phyloP scores from a whole-genome alignment of 495 filamentous ascomycete genomes.

The Aspergillus avenaceus region DNA sequence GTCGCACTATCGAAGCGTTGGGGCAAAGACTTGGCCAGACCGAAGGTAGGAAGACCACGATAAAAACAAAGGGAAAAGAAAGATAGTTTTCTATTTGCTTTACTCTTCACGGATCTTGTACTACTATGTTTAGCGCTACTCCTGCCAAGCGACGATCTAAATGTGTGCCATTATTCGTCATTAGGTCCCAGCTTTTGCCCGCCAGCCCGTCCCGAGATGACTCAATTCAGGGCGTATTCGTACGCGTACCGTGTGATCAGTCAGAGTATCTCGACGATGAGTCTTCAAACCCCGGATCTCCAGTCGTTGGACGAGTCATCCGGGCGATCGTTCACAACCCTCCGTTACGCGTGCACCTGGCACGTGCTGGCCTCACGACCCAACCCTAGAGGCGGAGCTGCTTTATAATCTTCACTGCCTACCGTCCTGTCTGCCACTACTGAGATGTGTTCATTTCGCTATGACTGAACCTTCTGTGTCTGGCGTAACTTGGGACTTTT shows the following conservation, averaged over 20 bases:
- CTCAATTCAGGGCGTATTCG: conserved; percentile 5
- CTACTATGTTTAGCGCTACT: not conserved
- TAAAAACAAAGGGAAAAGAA: not conserved
- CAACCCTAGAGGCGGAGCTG: conserved; percentile 9
- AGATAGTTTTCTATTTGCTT: no score
- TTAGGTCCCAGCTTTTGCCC: not conserved
- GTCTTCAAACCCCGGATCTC: not conserved
- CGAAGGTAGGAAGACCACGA: no score
- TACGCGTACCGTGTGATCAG: conserved; percentile 4
- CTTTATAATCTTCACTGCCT: conserved; percentile 9
- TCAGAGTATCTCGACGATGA: not conserved
- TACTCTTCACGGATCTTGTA: no score
- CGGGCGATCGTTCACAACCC: not conserved
- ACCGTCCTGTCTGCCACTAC: not conserved
- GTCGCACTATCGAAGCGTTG: no score
- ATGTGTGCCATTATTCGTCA: conserved; percentile 6
- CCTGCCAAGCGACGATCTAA: not conserved
- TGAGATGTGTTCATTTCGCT: conserved; percentile 5
- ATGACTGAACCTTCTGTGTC: conserved; percentile 3
- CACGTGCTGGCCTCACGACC: conserved; percentile 17
- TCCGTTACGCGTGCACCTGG: conserved; percentile 18
- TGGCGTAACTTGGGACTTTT: conserved; percentile 2
- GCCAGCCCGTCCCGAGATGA: not conserved
- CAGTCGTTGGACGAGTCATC: conserved; percentile 1
- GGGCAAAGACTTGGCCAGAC: no score